Base-by-base conservation (phyloP, 2,329 filamentous ascomycete species). In the Pezicula carpinea region DNA sequence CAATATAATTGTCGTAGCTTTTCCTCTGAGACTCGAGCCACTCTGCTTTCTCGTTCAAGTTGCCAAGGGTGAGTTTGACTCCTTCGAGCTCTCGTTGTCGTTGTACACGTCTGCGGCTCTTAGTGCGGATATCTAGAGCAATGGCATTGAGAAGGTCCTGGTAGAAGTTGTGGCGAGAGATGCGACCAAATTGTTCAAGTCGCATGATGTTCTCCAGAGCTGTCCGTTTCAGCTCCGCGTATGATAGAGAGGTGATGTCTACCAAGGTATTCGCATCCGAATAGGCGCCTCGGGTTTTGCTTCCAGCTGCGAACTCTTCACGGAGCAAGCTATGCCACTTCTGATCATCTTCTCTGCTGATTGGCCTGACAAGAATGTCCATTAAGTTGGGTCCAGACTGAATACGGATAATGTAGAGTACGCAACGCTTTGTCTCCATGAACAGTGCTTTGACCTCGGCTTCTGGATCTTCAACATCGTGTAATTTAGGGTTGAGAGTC, bases 111-210 rank as follows among this genome's bases (percentile, higher is more conserved):
- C 95, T 82, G 33, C 91, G 85, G 68, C 95, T 95, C 77, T 99
- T 99, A 51, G 91, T 96, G 39, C 95, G 86, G 64, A 99, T 99
- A 63, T 99, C 93, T 47, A 95, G 79, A 2, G 93, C 93, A 60
- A 99, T 96, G 53, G 90, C 89, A 63, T 99, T 99, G 55, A 99
- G 79, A n/a, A 99, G 79, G 63, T 99, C 93, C 69, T 99, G 93
- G 69, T 97, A 99, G 64, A 88, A 82, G 67, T 99, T 97, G 61
- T 90, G 76, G 17, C 83, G 75, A 31, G 85, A 90, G 58, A 99
- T 91, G 61, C 91, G 86, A 48, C 91, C 91, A 61, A 86, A 78
- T 55, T 88, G 83, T 69, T 99, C 92, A 33, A 99, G 79, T 14
- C 82, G 79, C 70, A 99, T 83, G 50, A 99, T 89, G 61, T 97